Evolutionary conservation across 257 asterid genomes (phyloP), one percentile per base, ranked within the genome.

Genomic region (Solanum etuberosum): DNA sequence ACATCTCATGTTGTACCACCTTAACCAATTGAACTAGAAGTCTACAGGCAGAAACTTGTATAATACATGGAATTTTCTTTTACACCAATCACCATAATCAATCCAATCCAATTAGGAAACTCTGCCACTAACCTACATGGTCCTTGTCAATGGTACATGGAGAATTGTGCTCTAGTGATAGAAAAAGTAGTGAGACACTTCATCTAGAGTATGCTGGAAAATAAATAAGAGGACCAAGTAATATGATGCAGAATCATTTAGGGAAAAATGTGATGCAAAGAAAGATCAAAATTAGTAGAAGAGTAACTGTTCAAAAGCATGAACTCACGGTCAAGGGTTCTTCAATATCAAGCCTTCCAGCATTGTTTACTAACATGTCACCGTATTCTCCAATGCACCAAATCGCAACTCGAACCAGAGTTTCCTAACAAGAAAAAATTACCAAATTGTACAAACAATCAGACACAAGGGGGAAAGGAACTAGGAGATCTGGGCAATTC

Each of bases 331-430:
- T 94, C 85, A 93, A 89, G 72, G 94, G 96, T 82, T 94, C 98
- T 92, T 97, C 99, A 37, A 87, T 83, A 88, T 91, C 94, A 89
- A 95, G 98, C 93, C 95, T 88, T 88, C 94, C 99, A 73, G 91
- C 87, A 86, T 93, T 94, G 88, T 89, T 84, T 83, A 96, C 94
- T 92, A 97, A 91, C 95, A 97, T 88, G 83, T 97, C 99, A 59
- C 99, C 99, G 90, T 95, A 97, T 92, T 97, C 99, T 87, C 99
- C 99, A 61, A 97, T 92, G 93, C 99, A 97, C 99, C 99, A 97
- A 86, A 97, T 97, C 35, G 97, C 97, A 92, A 97, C 99, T 88
- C 98, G 96, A 88, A 93, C 95, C 86, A 97, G 99, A 87, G 93
- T 92, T 94, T 96, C 99, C 99, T 97, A 87, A 83, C 61, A 84